Evolutionary conservation across 2,329 filamentous ascomycete species (phyloP).

Genomic region (Orbilia brochopaga): DNA sequence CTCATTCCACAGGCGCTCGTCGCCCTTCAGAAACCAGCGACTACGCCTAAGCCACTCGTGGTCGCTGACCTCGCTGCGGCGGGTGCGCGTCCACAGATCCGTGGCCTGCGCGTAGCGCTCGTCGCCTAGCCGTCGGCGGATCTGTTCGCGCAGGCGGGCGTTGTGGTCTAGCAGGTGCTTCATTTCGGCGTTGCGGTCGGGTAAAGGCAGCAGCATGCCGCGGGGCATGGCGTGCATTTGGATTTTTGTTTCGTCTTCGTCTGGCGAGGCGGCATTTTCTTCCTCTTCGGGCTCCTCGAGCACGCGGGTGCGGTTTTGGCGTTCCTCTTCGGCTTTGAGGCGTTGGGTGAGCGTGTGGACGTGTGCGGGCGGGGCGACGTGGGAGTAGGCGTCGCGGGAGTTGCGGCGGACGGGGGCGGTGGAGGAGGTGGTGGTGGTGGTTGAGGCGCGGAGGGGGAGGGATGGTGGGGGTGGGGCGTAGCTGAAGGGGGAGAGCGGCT

Average conservation of each 20-base stretch:
- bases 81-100: conserved; percentile 42
- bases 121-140: conserved; percentile 29
- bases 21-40: conserved; percentile 32
- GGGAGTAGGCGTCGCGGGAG: conserved; percentile 35
- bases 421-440: conserved; percentile 12
- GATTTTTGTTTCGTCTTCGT: conserved; percentile 37
- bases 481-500: conserved; percentile 37
- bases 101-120: conserved; percentile 23
- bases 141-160: conserved; percentile 14
- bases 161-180: conserved; percentile 41
- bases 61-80: conserved; percentile 39
- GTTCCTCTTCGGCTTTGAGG: conserved; percentile 11
- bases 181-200: conserved; percentile 47
- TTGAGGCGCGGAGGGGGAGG: conserved; percentile 14
- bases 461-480: conserved; percentile 29
- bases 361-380: conserved; percentile 25
- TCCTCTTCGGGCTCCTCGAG: background rate
- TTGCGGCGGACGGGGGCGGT: conserved; percentile 29
- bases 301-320: conserved; percentile 11
- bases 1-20: conserved; percentile 47
- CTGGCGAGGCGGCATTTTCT: conserved; percentile 10
- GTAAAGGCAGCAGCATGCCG: conserved; percentile 40
- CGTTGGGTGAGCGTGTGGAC: conserved; percentile 24
- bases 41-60: conserved; percentile 47
- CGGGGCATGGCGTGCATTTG: conserved; percentile 48